Evolutionary conservation across 352 stramenopile genomes (phyloP).

Genomic region (Elongisporangium prolatum): DNA sequence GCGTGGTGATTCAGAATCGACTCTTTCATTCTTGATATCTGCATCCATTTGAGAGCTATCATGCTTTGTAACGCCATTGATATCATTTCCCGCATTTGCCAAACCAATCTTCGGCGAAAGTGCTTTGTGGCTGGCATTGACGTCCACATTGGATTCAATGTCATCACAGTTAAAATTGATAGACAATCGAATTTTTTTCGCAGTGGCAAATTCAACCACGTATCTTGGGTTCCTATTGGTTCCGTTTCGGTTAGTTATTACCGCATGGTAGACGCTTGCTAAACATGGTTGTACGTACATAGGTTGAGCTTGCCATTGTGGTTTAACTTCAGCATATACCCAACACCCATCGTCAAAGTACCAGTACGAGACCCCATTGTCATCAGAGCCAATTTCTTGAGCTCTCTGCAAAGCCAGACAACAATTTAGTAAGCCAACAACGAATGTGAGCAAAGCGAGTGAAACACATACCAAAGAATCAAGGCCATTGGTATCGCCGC

Average conservation of each 20-base stretch:
- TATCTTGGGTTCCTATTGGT: constrained; percentile 37
- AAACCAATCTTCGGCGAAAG: not conserved
- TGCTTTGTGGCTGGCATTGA: constrained; percentile 1
- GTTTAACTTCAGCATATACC: constrained; percentile 79
- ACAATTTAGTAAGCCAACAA: constrained; percentile 2
- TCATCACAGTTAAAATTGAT: constrained; percentile 55
- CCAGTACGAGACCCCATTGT: constrained; percentile 75
- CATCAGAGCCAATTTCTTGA: constrained; percentile 67
- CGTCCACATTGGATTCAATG: constrained; percentile 1
- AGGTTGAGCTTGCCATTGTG: constrained; percentile 47
- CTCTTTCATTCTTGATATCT: not conserved
- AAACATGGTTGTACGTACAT: constrained; percentile 2
- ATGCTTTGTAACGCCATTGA: not conserved
- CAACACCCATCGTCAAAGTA: constrained; percentile 84
- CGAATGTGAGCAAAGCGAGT: not conserved
- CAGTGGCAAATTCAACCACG: constrained; percentile 64
- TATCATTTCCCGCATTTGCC: not conserved
- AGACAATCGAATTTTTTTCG: constrained; percentile 72
- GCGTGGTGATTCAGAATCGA: not conserved
- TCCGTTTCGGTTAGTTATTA: not conserved
- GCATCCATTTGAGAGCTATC: not conserved
- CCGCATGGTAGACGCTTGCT: too few relatives aligned
- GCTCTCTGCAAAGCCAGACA: constrained; percentile 31
- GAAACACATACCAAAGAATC: constrained; percentile 44
- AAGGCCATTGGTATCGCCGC: constrained; percentile 51